phyloP scores from a whole-genome alignment of 2,329 filamentous ascomycete genomes.

The Chrysosporium queenslandicum region DNA sequence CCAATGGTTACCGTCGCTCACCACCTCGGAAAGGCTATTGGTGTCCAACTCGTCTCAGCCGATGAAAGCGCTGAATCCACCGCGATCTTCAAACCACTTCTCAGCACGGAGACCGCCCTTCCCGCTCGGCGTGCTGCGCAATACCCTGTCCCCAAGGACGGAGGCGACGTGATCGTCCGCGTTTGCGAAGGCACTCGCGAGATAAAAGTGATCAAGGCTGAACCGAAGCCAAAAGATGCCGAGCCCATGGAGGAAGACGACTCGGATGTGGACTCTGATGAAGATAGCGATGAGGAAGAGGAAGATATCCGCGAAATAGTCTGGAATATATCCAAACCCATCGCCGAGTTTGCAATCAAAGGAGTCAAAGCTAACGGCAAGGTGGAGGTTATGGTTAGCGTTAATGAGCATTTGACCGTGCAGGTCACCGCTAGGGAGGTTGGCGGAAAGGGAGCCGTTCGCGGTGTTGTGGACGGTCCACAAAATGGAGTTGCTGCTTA shows the following conservation, averaged over 20 bases:
- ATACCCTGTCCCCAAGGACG: constrained; percentile 63
- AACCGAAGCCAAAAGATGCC: constrained; percentile 57
- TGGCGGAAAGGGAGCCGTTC: constrained; percentile 73
- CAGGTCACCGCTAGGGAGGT: constrained; percentile 76
- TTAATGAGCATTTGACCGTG: constrained; percentile 67
- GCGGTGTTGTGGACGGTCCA: constrained; percentile 47
- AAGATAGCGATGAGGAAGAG: constrained; percentile 60
- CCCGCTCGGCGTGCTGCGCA: constrained; percentile 78
- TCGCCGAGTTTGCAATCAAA: constrained; percentile 78
- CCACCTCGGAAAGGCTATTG: constrained; percentile 79
- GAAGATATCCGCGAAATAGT: constrained; percentile 83
- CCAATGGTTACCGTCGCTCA: constrained; percentile 88
- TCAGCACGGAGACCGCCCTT: constrained; percentile 77
- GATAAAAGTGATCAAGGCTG: constrained; percentile 86
- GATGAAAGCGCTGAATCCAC: constrained; percentile 42
- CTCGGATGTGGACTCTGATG: constrained; percentile 53
- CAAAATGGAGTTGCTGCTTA: constrained; percentile 26
- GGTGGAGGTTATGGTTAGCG: constrained; percentile 88
- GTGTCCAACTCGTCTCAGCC: constrained; percentile 56
- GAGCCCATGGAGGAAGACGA: constrained; percentile 48
- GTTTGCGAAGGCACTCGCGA: constrained; percentile 79
- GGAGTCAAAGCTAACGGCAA: constrained; percentile 79
- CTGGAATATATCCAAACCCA: constrained; percentile 73
- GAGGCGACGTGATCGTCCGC: constrained; percentile 79
- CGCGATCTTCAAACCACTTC: constrained; percentile 67